These are phyloP conservation scores for Trametes gibbosa DNA, from an alignment of 768 basidiomycete species.

Conservation along the genomic window DNA sequence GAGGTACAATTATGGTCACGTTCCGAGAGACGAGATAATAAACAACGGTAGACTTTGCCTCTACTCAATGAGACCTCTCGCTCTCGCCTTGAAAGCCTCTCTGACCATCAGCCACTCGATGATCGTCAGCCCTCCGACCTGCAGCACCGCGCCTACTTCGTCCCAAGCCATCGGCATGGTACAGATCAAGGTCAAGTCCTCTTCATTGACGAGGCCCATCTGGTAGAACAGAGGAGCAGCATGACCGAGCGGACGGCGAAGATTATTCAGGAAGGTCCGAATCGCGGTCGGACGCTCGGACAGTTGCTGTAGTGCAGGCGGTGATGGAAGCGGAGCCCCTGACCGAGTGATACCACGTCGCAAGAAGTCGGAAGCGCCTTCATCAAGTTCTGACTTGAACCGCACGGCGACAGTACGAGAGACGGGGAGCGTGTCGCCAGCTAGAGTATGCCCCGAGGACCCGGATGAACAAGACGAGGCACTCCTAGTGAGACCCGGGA, in stretches of 20 bases:
- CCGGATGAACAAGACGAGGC: slow-evolving; percentile 3
- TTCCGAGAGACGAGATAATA: too few relatives aligned
- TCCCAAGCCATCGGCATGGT: slow-evolving; percentile 15
- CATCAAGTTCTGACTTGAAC: slow-evolving; percentile 6
- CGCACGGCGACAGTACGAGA: background rate
- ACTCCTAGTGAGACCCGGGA: background rate
- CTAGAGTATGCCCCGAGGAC: background rate
- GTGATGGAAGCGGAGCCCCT: background rate
- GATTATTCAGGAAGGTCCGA: background rate
- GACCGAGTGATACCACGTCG: background rate
- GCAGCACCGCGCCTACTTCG: slow-evolving; percentile 9
- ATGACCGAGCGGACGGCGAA: slow-evolving; percentile 9
- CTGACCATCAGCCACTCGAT: slow-evolving; percentile 19
- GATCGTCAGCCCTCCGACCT: slow-evolving; percentile 5
- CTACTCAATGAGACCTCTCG: background rate
- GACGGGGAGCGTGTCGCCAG: background rate
- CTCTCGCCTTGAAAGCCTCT: slow-evolving; percentile 13
- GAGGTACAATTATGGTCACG: too few relatives aligned
- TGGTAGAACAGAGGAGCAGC: slow-evolving; percentile 8
- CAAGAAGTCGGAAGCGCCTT: background rate
- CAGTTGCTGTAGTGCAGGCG: background rate
- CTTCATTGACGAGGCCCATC: slow-evolving; percentile 12
- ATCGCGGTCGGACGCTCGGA: background rate
- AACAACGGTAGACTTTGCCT: background rate
- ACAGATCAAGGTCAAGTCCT: slow-evolving; percentile 11